Evolutionary conservation across 2,329 filamentous ascomycete species (phyloP).

Genomic region (Ophiostoma sp.): DNA sequence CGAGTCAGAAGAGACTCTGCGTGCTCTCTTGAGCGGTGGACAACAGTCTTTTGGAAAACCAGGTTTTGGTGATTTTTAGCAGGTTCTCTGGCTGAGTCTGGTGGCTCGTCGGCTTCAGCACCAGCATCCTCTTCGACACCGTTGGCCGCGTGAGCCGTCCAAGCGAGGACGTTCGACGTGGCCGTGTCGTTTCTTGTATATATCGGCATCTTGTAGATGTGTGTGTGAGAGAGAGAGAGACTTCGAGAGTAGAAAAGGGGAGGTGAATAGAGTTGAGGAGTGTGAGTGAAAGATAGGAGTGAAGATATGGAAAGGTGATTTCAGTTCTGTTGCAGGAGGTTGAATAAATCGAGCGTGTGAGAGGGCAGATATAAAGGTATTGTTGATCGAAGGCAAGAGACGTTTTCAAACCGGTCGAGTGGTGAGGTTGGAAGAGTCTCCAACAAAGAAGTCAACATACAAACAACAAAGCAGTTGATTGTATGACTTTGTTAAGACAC

Average conservation of each 20-base stretch:
- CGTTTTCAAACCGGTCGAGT: not conserved
- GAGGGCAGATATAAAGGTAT: not conserved
- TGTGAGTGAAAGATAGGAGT: not conserved
- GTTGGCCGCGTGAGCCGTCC: constrained; percentile 41
- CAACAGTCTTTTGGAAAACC: constrained; percentile 44
- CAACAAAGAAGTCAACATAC: constrained; percentile 8
- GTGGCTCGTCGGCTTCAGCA: constrained; percentile 80
- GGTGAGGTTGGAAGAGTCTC: not conserved
- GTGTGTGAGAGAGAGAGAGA: not conserved
- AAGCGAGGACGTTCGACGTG: constrained; percentile 42
- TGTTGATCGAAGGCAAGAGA: not conserved
- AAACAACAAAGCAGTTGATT: constrained; percentile 11
- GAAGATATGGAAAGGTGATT: not conserved
- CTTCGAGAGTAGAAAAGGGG: not conserved
- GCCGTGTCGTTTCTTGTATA: constrained; percentile 35
- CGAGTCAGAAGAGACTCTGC: constrained; percentile 82
- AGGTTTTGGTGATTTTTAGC: constrained; percentile 11
- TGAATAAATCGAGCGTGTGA: not conserved
- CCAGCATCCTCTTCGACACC: constrained; percentile 55
- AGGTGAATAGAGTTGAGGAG: not conserved
- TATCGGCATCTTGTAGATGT: constrained; percentile 28
- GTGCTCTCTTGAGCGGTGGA: constrained; percentile 47
- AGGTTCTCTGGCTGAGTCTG: constrained; percentile 46
- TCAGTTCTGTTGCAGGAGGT: not conserved
- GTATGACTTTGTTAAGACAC: constrained; percentile 14